Conservation (phyloP, 116 monocot species). For the Posidonia oceanica region DNA sequence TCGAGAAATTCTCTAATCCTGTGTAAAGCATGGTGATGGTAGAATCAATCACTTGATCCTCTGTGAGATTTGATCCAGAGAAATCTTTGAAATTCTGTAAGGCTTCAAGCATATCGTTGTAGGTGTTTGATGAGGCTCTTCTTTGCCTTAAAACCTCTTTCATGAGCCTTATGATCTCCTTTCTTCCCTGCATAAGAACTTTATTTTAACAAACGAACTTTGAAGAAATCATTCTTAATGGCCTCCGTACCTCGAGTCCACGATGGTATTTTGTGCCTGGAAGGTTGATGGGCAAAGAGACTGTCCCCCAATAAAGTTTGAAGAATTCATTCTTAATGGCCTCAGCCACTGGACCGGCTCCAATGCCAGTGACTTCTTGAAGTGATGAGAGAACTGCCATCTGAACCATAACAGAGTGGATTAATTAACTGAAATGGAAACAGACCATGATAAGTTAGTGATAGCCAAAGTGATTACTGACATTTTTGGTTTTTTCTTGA, state of each 20-base stretch:
- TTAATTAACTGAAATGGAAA: too few species aligned
- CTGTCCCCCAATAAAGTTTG: constrained; percentile 61
- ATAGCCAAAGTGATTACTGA: constrained; percentile 3
- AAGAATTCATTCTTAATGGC: constrained; percentile 50
- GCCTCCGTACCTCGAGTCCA: constrained; percentile 36
- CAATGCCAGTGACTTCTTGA: constrained; percentile 69
- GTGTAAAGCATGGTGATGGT: constrained; percentile 74
- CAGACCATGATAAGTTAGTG: background rate
- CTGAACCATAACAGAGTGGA: constrained; percentile 22
- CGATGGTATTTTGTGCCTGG: constrained; percentile 69
- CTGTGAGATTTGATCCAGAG: constrained; percentile 33
- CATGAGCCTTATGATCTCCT: constrained; percentile 47
- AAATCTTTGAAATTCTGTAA: constrained; percentile 30
- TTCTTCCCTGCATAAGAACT: constrained; percentile 48
- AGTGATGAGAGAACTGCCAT: constrained; percentile 75
- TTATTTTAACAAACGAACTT: too few species aligned
- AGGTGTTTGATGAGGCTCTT: constrained; percentile 14
- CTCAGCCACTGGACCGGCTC: constrained; percentile 36
- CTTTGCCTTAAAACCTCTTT: constrained; percentile 45
- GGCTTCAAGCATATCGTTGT: constrained; percentile 60
- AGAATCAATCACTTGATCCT: constrained; percentile 75
- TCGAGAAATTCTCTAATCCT: constrained; percentile 79
- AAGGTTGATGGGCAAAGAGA: constrained; percentile 76
- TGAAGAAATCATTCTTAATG: too few species aligned
- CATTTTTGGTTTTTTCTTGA: constrained; percentile 84